Percentiles rank a stretch among this genome's conserved stretches.
Conservation (phyloP, 768 basidiomycete species). For the Tubosaeta sp. region DNA sequence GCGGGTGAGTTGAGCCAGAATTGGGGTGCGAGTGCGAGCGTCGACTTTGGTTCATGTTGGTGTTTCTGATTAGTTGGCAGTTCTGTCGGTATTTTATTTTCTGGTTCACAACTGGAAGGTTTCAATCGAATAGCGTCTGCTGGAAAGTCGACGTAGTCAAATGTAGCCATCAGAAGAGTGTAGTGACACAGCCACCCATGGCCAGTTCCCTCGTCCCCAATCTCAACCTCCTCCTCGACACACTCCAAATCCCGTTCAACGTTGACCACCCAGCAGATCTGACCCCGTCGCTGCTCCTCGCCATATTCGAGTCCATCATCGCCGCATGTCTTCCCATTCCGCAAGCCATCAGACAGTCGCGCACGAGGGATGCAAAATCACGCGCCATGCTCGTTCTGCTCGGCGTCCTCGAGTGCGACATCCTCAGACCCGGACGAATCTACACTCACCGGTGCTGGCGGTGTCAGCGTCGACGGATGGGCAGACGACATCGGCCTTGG, state of each 20-base stretch:
- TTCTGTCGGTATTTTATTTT: conserved; percentile 31
- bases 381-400: conserved; percentile 73
- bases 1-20: background rate
- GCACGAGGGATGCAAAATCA: conserved; percentile 40
- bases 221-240: conserved; percentile 45
- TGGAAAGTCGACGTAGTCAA: no score
- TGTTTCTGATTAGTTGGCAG: conserved; percentile 27
- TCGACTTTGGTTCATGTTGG: background rate
- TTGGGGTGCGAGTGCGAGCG: conserved; percentile 23
- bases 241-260: conserved; percentile 42
- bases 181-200: background rate
- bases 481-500: conserved; percentile 58
- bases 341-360: conserved; percentile 32
- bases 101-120: no score
- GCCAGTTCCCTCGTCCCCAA: conserved; percentile 11
- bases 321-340: conserved; percentile 48
- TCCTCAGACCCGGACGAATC: conserved; percentile 42
- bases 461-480: conserved; percentile 29
- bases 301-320: conserved; percentile 62
- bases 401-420: conserved; percentile 65
- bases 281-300: conserved; percentile 67
- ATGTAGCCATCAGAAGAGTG: background rate
- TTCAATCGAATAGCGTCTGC: no score
- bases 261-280: conserved; percentile 56
- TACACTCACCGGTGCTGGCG: conserved; percentile 10